Evolutionary conservation across 441 rosid genomes (phyloP).

Genomic region (Eruca vesicaria): DNA sequence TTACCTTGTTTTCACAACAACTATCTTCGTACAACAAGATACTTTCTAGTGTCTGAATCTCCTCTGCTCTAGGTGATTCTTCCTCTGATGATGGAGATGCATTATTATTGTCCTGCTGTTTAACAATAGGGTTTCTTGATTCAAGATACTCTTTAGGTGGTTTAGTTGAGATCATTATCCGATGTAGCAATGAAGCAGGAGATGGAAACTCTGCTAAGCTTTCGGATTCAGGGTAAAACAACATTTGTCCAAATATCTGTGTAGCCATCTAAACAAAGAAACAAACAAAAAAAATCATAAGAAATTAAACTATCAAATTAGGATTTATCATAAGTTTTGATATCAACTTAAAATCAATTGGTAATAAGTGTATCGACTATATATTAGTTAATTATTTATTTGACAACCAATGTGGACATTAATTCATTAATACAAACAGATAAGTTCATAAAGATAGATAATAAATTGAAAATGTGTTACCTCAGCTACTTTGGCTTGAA

Average conservation of each 20-base stretch:
- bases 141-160: constrained; percentile 68
- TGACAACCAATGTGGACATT: background rate
- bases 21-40: constrained; percentile 34
- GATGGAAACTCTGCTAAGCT: constrained; percentile 56
- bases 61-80: constrained; percentile 34
- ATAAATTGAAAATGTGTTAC: constrained; percentile 37
- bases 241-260: constrained; percentile 47
- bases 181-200: constrained; percentile 56
- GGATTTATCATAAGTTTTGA: background rate
- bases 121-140: constrained; percentile 34
- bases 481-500: constrained; percentile 76
- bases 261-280: constrained; percentile 41
- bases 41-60: constrained; percentile 32
- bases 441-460: background rate
- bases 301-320: background rate
- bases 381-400: background rate
- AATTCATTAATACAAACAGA: background rate
- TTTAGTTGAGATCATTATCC: constrained; percentile 67
- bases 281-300: background rate
- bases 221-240: constrained; percentile 50
- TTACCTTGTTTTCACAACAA: constrained; percentile 53
- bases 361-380: background rate
- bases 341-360: background rate
- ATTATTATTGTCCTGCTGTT: constrained; percentile 24
- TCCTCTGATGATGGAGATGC: constrained; percentile 46